Conservation (phyloP, 2,329 filamentous ascomycete genomes). For the Graphilbum sp. region DNA sequence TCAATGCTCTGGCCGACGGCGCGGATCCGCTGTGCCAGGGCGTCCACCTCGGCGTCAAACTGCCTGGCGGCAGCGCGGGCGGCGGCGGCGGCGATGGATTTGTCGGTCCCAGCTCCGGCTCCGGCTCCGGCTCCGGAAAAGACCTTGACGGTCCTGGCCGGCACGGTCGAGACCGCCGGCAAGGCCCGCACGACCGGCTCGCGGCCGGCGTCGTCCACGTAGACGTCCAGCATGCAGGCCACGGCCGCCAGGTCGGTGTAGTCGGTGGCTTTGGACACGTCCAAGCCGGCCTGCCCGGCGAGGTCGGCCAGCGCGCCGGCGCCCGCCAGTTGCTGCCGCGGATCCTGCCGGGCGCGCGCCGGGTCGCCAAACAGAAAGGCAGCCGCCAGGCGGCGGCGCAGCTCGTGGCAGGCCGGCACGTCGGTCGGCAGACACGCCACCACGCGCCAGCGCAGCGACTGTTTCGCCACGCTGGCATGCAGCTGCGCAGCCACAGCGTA, state of each 20-base stretch:
- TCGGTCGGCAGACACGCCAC: conserved; percentile 41
- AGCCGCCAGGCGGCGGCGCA: conserved; percentile 51
- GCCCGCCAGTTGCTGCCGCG: conserved; percentile 18
- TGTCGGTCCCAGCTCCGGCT: too few relatives aligned
- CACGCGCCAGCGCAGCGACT: conserved; percentile 37
- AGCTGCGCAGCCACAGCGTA: conserved; percentile 27
- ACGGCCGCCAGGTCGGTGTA: conserved; percentile 52
- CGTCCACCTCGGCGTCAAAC: conserved; percentile 61
- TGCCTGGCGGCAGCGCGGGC: conserved; percentile 4
- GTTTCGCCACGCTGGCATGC: conserved; percentile 23
- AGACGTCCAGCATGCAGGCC: conserved; percentile 55
- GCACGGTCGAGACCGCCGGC: conserved; percentile 12
- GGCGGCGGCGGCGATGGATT: neutral
- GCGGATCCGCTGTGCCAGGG: conserved; percentile 42
- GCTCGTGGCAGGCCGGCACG: conserved; percentile 32
- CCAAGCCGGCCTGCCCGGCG: conserved; percentile 20
- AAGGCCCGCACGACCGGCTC: conserved; percentile 7
- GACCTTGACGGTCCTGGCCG: conserved; percentile 4
- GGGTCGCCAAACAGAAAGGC: conserved; percentile 42
- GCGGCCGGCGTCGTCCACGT: conserved; percentile 40
- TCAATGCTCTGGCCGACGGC: conserved; percentile 45
- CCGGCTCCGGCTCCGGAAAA: neutral
- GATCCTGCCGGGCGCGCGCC: conserved; percentile 23
- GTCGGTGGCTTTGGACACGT: conserved; percentile 39
- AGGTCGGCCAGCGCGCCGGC: conserved; percentile 24